Conservation (phyloP, 2,329 filamentous ascomycete genomes). For the Curvularia hawaiiensis region DNA sequence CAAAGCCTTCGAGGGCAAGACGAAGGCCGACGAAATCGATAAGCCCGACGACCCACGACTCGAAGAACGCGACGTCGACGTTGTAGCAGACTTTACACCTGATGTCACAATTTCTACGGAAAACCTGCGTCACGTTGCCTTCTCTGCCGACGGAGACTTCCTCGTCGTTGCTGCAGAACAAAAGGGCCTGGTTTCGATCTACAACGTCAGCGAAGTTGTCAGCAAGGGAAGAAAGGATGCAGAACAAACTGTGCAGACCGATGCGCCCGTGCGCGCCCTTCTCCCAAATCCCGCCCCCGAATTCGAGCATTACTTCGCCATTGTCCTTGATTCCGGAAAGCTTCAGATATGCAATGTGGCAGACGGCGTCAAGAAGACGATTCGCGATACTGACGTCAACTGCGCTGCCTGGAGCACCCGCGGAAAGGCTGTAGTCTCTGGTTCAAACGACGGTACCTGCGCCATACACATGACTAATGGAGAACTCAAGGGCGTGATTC, state of each 20-base stretch:
- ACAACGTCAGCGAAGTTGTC: constrained; percentile 70
- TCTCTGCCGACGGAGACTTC: constrained; percentile 86
- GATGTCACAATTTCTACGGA: constrained; percentile 75
- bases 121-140: constrained; percentile 84
- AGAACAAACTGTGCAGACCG: constrained; percentile 77
- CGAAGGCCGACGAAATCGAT: constrained; percentile 32
- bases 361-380: constrained; percentile 58
- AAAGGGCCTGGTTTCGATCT: constrained; percentile 82
- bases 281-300: constrained; percentile 80
- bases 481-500: constrained; percentile 75
- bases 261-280: constrained; percentile 73
- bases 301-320: constrained; percentile 75
- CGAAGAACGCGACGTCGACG: constrained; percentile 58
- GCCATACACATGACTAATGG: constrained; percentile 86
- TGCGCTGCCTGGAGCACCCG: constrained; percentile 90
- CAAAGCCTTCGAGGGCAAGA: constrained; percentile 67
- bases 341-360: constrained; percentile 80
- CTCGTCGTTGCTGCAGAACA: constrained; percentile 82
- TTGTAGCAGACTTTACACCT: constrained; percentile 73
- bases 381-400: constrained; percentile 76
- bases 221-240: constrained; percentile 66
- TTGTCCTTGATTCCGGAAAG: constrained; percentile 80
- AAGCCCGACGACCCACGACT: constrained; percentile 13
- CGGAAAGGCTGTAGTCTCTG: constrained; percentile 91
- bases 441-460: constrained; percentile 78